Percentiles rank a stretch among this genome's conserved stretches.
phyloP scores from a whole-genome alignment of 768 basidiomycete genomes.

The Psilocybe cubensis region DNA sequence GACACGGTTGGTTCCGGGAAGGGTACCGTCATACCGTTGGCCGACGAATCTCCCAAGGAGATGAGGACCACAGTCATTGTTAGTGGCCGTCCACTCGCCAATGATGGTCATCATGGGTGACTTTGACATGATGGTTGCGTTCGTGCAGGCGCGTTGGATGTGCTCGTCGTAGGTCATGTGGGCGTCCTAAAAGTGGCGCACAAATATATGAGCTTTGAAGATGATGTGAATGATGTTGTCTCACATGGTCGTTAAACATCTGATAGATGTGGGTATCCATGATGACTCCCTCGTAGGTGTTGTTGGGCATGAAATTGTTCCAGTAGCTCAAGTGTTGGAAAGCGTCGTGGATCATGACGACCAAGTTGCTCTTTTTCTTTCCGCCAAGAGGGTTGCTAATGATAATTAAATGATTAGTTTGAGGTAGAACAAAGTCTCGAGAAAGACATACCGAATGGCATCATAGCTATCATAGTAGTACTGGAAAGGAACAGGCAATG shows the following conservation, averaged over 20 bases:
- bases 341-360: slow-evolving; percentile 74
- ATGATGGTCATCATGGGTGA: not conserved
- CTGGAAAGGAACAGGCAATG: slow-evolving; percentile 27
- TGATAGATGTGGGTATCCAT: slow-evolving; percentile 84
- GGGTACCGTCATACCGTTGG: slow-evolving; percentile 67
- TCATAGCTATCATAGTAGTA: slow-evolving; percentile 77
- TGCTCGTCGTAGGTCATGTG: slow-evolving; percentile 50
- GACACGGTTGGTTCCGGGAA: slow-evolving; percentile 59
- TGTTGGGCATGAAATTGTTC: slow-evolving; percentile 58
- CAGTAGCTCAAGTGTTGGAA: slow-evolving; percentile 76
- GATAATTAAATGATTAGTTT: slow-evolving; percentile 28
- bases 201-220: not conserved
- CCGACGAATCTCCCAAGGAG: slow-evolving; percentile 81
- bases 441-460: slow-evolving; percentile 57
- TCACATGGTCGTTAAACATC: slow-evolving; percentile 61
- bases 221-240: slow-evolving; percentile 15
- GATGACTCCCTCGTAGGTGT: slow-evolving; percentile 61
- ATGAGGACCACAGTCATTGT: slow-evolving; percentile 79
- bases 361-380: slow-evolving; percentile 60
- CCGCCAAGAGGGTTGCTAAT: slow-evolving; percentile 34
- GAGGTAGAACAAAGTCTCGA: not conserved
- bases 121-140: not conserved
- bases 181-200: slow-evolving; percentile 35
- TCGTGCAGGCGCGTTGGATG: not conserved
- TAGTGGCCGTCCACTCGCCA: slow-evolving; percentile 50